Conservation (phyloP, 768 basidiomycete genomes). For the Leccinum ochraceum region DNA sequence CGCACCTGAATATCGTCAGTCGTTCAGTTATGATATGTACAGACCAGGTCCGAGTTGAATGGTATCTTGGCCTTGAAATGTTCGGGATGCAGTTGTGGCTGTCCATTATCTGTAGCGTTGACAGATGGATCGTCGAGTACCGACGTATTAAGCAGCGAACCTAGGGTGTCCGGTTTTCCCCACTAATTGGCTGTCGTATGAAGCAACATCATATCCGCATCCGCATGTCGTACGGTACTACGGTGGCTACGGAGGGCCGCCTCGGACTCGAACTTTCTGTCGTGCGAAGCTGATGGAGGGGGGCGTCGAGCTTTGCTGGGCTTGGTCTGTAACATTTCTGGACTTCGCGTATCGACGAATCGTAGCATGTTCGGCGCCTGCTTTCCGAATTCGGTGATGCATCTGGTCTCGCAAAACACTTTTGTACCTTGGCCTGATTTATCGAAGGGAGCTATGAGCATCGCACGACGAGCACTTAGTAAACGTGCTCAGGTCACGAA, state of each 20-base stretch:
- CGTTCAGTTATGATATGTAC: slow-evolving; percentile 66
- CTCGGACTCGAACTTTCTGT: background rate
- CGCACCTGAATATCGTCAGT: slow-evolving; percentile 87
- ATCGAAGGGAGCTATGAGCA: background rate
- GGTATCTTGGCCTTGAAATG: slow-evolving; percentile 72
- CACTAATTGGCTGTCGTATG: slow-evolving; percentile 66
- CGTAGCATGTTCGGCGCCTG: background rate
- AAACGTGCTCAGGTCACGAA: background rate
- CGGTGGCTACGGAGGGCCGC: background rate
- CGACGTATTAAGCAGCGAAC: slow-evolving; percentile 54
- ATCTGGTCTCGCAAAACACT: background rate
- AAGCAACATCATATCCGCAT: no score
- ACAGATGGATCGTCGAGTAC: slow-evolving; percentile 40
- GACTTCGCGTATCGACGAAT: background rate
- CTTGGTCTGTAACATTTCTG: background rate
- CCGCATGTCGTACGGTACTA: background rate
- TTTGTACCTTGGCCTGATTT: background rate
- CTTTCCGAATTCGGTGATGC: background rate
- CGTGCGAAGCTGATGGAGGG: background rate
- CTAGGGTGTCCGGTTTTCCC: slow-evolving; percentile 64
- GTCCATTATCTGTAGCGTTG: slow-evolving; percentile 13
- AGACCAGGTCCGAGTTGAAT: slow-evolving; percentile 47
- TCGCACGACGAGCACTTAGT: background rate
- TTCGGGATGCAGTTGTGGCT: slow-evolving; percentile 16
- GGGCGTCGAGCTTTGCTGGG: background rate